A percentile compares a stretch with the other conserved stretches of the same genome.
Conservation (phyloP, 169 alveolate species). For the Plasmodium falciparum region DNA sequence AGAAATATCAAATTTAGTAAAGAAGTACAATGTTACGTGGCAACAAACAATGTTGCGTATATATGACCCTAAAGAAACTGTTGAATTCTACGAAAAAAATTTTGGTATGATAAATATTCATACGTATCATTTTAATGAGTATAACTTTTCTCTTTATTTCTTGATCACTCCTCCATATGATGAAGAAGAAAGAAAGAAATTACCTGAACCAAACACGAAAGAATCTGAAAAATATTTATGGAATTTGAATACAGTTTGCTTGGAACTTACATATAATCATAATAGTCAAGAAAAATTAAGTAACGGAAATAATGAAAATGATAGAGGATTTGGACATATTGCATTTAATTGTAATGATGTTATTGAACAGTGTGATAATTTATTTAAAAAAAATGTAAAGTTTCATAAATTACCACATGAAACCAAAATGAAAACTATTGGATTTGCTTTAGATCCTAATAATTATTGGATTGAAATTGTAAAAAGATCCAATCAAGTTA, state of each 20-base stretch:
- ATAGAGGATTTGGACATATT: slow-evolving; percentile 88
- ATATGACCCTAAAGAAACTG: slow-evolving; percentile 83
- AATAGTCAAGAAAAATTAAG: slow-evolving; percentile 80
- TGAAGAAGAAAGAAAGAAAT: slow-evolving; percentile 75
- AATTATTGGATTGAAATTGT: slow-evolving; percentile 86
- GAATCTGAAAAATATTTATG: slow-evolving; percentile 85
- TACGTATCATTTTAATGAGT: slow-evolving; percentile 78
- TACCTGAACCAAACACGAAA: slow-evolving; percentile 72
- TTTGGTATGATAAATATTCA: slow-evolving; percentile 85
- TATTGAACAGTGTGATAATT: slow-evolving; percentile 28
- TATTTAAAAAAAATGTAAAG: slow-evolving; percentile 75
- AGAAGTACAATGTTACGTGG: slow-evolving; percentile 56
- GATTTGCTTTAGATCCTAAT: slow-evolving; percentile 87
- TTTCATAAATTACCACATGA: slow-evolving; percentile 86
- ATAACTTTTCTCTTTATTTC: slow-evolving; percentile 84
- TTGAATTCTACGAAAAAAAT: slow-evolving; percentile 83
- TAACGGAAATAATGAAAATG: slow-evolving; percentile 85
- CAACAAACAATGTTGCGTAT: slow-evolving; percentile 89
- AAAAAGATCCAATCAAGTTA: slow-evolving; percentile 75
- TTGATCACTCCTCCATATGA: slow-evolving; percentile 82
- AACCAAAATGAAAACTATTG: slow-evolving; percentile 84
- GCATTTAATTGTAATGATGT: slow-evolving; percentile 84
- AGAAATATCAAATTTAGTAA: slow-evolving; percentile 27
- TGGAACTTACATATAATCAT: slow-evolving; percentile 85
- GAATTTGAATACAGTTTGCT: slow-evolving; percentile 80